Percentiles rank a stretch among this genome's conserved stretches.
Evolutionary conservation across 2,329 filamentous ascomycete species (phyloP).

Genomic region (Peltaster fructicola): DNA sequence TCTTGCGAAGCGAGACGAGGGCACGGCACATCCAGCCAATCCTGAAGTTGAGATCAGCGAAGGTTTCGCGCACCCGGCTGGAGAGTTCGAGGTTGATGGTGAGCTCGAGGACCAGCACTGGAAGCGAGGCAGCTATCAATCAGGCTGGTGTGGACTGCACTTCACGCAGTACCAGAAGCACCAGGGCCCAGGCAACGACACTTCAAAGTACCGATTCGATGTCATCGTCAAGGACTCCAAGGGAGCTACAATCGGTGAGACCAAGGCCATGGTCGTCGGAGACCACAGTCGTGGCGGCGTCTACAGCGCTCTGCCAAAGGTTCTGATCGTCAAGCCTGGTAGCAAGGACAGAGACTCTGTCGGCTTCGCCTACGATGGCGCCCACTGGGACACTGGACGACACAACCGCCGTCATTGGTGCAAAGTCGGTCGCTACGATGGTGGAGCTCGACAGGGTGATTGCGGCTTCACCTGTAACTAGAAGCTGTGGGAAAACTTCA

Average conservation of each 20-base stretch:
- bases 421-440: not conserved
- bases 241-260: not conserved
- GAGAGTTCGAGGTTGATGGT: too few species aligned
- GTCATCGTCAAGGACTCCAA: not conserved
- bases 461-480: conserved; percentile 1
- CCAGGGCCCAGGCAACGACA: not conserved
- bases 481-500: too few species aligned
- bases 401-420: not conserved
- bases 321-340: not conserved
- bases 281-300: not conserved
- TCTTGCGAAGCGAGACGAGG: too few species aligned
- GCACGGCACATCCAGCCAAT: too few species aligned
- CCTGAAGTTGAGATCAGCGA: too few species aligned
- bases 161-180: conserved; percentile 1
- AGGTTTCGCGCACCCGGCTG: too few species aligned
- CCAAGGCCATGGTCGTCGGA: too few species aligned
- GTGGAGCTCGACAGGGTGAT: conserved; percentile 1
- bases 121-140: too few species aligned
- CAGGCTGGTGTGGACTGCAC: not conserved
- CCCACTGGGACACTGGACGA: not conserved
- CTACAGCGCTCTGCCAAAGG: not conserved
- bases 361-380: not conserved
- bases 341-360: not conserved
- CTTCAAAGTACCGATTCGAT: conserved; percentile 1
- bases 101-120: too few species aligned